phyloP scores from a whole-genome alignment of 331 rosid genomes.

The Acacia pycnantha region DNA sequence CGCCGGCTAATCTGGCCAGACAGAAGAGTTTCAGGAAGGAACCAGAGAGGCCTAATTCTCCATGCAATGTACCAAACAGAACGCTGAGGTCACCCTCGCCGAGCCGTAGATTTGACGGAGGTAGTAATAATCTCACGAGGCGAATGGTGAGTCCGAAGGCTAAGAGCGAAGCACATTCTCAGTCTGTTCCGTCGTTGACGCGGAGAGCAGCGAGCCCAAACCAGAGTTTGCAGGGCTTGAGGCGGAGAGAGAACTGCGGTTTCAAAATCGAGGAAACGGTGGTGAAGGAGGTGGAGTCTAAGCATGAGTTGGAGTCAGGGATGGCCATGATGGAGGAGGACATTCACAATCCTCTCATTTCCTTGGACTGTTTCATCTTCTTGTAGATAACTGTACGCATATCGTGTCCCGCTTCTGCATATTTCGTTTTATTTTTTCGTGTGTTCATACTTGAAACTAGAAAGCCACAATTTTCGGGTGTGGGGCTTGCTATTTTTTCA shows the following conservation, averaged over 20 bases:
- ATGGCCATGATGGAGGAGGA: slow-evolving; percentile 40
- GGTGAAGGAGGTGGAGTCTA: slow-evolving; percentile 45
- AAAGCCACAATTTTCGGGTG: neutral
- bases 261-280: slow-evolving; percentile 56
- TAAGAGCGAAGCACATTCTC: neutral
- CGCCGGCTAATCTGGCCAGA: neutral
- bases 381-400: slow-evolving; percentile 35
- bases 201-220: slow-evolving; percentile 41
- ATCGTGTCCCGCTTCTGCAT: neutral
- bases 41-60: slow-evolving; percentile 20
- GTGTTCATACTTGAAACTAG: neutral
- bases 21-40: slow-evolving; percentile 72
- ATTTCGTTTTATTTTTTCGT: neutral
- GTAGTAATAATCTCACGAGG: slow-evolving; percentile 14
- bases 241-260: slow-evolving; percentile 31
- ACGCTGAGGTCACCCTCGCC: slow-evolving; percentile 59
- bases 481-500: neutral
- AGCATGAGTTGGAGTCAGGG: neutral
- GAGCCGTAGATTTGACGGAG: slow-evolving; percentile 41
- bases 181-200: neutral
- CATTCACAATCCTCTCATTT: slow-evolving; percentile 63
- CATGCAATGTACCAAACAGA: slow-evolving; percentile 28
- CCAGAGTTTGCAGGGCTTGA: slow-evolving; percentile 39
- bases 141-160: slow-evolving; percentile 20
- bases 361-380: slow-evolving; percentile 82